Base-by-base conservation (phyloP, 805 yeast species). In the Starmera amethionina region DNA sequence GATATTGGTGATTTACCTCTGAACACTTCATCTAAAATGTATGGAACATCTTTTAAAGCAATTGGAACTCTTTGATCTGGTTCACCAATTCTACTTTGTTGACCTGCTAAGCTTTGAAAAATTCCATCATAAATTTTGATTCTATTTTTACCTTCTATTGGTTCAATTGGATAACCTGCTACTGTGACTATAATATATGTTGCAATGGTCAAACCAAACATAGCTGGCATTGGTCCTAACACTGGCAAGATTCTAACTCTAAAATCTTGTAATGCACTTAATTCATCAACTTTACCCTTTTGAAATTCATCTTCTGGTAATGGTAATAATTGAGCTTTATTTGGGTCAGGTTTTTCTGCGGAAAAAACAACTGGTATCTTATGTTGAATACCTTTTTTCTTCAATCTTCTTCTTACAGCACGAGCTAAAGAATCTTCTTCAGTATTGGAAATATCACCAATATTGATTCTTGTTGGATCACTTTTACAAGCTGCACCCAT, bases 401-500 rank as follows among this genome's bases (percentile, higher is more conserved):
- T 82, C 50, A 93, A 70, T 52, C 88, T 74, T 51, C 95, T 73
- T 56, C 99, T 74, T 5, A 88, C 95, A 0, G 90, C 67, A 46
- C 95, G 75, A 12, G 96, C 85, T 43, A 93, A 67, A 7, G 97
- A 93, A 60, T 93, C 99, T 60, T 93, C 99, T 53, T 84, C 90
- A 0, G 98, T 85, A 39, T 74, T 75, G 30, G 94, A 79, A 40
- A 93, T 77, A 61, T 93, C 99, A 30, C 88, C 88, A 34, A 93
- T 72, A 56, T 87, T 84, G 42, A 93, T 76, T 53, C 97, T 70
- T 3, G 97, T 82, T 11, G 97, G 94, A 57, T 93, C 99, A 39
- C 95, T 82, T 59, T 93, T 93, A 50, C 96, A 82, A 5, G 96
- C 95, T 1, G 99, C 97, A 25, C 99, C 99, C 78, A 94, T 94